Conservation (phyloP, 352 stramenopile genomes). For the Globisporangium ultimum region DNA sequence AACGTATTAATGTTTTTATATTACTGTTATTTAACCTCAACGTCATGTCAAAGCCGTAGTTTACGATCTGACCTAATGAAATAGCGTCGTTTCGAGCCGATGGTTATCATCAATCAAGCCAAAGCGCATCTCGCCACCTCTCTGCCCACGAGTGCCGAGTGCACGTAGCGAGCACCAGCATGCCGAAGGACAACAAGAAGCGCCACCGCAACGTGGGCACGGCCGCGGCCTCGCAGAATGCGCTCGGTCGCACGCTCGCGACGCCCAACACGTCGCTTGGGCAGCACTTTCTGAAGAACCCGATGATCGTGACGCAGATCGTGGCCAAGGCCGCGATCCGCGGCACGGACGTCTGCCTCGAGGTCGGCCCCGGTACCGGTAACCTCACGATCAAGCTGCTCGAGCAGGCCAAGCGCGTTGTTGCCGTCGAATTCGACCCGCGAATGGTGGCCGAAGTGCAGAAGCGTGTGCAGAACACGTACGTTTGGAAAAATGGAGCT, state of each 20-base stretch:
- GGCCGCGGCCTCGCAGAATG: constrained; percentile 70
- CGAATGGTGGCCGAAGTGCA: constrained; percentile 99
- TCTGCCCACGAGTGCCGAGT: not conserved
- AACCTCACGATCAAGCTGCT: constrained; percentile 99
- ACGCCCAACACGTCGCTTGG: constrained; percentile 96
- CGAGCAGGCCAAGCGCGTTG: constrained; percentile 95
- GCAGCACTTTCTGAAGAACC: constrained; percentile 99
- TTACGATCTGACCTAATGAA: too few relatives aligned
- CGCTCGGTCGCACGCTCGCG: constrained; percentile 89
- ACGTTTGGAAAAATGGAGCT: constrained; percentile 8
- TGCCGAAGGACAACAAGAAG: constrained; percentile 92
- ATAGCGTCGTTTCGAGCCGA: not conserved
- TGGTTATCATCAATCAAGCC: constrained; percentile 1
- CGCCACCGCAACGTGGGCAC: constrained; percentile 67
- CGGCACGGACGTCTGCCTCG: constrained; percentile 94
- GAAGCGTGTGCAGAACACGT: constrained; percentile 98
- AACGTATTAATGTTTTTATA: too few relatives aligned
- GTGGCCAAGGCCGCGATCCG: constrained; percentile 96
- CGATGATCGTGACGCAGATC: constrained; percentile 96
- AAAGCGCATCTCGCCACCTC: constrained; percentile 2
- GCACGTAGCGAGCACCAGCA: constrained; percentile 12
- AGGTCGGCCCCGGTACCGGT: constrained; percentile 97
- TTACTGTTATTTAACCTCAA: too few relatives aligned
- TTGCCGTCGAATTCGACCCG: constrained; percentile 98
- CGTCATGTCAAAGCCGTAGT: too few relatives aligned